Conservation (phyloP, 2,329 filamentous ascomycete genomes). For the Penicillium sp. region DNA sequence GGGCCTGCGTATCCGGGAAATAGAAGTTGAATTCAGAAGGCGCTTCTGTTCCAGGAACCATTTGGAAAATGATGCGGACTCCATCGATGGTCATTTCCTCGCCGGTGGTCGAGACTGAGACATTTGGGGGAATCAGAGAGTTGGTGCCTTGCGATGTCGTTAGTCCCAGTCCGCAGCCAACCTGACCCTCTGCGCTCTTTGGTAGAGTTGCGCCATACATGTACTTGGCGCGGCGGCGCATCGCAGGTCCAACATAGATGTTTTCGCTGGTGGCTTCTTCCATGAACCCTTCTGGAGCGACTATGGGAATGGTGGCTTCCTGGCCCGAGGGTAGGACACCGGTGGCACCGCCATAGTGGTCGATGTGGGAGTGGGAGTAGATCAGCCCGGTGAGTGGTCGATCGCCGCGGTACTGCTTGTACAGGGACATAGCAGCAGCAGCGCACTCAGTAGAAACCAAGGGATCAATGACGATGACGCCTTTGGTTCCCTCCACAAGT, state of each 20-base stretch:
- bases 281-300: conserved; percentile 41
- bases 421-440: conserved; percentile 33
- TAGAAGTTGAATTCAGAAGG: conserved; percentile 43
- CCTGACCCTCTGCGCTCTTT: conserved; percentile 30
- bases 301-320: conserved; percentile 1
- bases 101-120: conserved; percentile 31
- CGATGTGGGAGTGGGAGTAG: conserved; percentile 43
- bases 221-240: conserved; percentile 36
- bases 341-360: conserved; percentile 37
- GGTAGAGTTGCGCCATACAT: conserved; percentile 42
- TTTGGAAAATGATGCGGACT: conserved; percentile 39
- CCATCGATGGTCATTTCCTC: conserved; percentile 33
- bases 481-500: conserved; percentile 35
- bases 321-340: not conserved
- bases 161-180: conserved; percentile 41
- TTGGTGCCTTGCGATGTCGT: conserved; percentile 26
- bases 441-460: conserved; percentile 38
- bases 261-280: conserved; percentile 41
- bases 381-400: conserved; percentile 33
- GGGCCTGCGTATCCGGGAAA: conserved; percentile 37
- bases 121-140: conserved; percentile 35
- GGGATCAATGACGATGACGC: conserved; percentile 42
- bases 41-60: conserved; percentile 43
- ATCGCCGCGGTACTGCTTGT: conserved; percentile 20
- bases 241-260: conserved; percentile 38